phyloP scores from a whole-genome alignment of 495 filamentous ascomycete genomes.

The Achaetomiella virescens region DNA sequence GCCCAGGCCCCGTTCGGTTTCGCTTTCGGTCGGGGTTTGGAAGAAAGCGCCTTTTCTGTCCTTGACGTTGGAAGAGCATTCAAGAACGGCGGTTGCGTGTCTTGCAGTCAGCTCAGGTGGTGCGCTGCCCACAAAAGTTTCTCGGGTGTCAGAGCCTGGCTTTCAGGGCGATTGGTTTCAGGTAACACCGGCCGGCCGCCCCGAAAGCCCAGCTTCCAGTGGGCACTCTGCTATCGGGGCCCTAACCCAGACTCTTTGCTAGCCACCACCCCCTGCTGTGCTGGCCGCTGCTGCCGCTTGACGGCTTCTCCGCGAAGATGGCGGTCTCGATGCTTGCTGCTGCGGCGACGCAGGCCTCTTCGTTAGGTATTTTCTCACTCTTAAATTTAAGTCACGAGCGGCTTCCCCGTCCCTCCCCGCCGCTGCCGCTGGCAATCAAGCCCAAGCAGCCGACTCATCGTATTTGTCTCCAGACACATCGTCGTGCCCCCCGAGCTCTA shows the following conservation, averaged over 20 bases:
- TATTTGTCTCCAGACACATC: slow-evolving; percentile 16
- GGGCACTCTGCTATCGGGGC: slow-evolving; percentile 1
- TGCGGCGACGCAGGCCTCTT: slow-evolving; percentile 26
- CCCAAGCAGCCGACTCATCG: slow-evolving; percentile 12
- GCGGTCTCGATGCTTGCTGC: slow-evolving; percentile 28
- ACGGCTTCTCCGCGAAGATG: slow-evolving; percentile 20
- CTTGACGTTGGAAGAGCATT: slow-evolving; percentile 5
- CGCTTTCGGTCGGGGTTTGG: not conserved
- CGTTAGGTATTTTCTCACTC: slow-evolving; percentile 30
- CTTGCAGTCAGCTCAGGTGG: slow-evolving; percentile 15
- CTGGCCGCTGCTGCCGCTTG: slow-evolving; percentile 1
- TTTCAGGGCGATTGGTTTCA: slow-evolving; percentile 11
- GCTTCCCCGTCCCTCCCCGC: not conserved
- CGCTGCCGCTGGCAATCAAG: not conserved
- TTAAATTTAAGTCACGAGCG: slow-evolving; percentile 17
- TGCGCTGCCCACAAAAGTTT: slow-evolving; percentile 6
- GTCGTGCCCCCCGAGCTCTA: slow-evolving; percentile 6
- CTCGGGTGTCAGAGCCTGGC: slow-evolving; percentile 13
- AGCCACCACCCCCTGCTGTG: slow-evolving; percentile 15
- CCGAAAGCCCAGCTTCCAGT: slow-evolving; percentile 17
- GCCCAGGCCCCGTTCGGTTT: slow-evolving; percentile 2
- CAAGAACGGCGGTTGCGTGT: not conserved
- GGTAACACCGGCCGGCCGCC: slow-evolving; percentile 15
- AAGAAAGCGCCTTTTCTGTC: not conserved
- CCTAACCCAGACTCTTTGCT: not conserved